Base-by-base conservation (phyloP, 2,329 filamentous ascomycete species). In the Hymenoscyphus albidus region DNA sequence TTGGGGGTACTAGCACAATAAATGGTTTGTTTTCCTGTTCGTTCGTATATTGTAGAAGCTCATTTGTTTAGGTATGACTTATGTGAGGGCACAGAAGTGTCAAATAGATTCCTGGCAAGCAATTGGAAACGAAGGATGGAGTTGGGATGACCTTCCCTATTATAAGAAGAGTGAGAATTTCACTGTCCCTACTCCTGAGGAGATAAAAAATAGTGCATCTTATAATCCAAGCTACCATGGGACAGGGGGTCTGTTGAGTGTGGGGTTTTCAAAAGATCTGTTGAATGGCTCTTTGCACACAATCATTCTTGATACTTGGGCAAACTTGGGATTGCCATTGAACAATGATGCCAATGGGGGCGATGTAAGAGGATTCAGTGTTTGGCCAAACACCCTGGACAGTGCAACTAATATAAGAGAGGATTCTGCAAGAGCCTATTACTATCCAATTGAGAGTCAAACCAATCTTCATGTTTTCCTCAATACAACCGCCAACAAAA, bases 81-180 rank as follows among this genome's bases (percentile, higher is more conserved):
- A 65, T 60, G 58, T 67, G 5, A 63, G 67, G 38, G 68, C 66
- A n/a, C 56, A 66, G 38, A 64, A 64, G 16, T 31, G 42, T 76
- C 18, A 70, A 76, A 83, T 59, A 74, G 77, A 64, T 82, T 79
- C 81, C 27, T 63, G 62, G 62, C n/a, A 16, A 76, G 75, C 10
- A 70, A 76, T 75, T 3, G 75, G 73, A 1, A 80, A 83, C 61
- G 62, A 76, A 0, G 71, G 74, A 3, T 85, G 81, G 77, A 77
- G 76, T 65, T 81, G 80, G 64, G 72, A 80, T 5, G 76, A 76
- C 9, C 76, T 83, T 18, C 78, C 79, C 2, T 84, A 80, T 71
- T 76, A 82, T 61, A 72, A 72, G 48, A 80, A 77, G 64, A 66
- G 63, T 27, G 62, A 65, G 32, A 61, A 18, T 2, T 59, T 63